Conservation (phyloP, 2,329 filamentous ascomycete genomes). For the Fusarium nygamai region DNA sequence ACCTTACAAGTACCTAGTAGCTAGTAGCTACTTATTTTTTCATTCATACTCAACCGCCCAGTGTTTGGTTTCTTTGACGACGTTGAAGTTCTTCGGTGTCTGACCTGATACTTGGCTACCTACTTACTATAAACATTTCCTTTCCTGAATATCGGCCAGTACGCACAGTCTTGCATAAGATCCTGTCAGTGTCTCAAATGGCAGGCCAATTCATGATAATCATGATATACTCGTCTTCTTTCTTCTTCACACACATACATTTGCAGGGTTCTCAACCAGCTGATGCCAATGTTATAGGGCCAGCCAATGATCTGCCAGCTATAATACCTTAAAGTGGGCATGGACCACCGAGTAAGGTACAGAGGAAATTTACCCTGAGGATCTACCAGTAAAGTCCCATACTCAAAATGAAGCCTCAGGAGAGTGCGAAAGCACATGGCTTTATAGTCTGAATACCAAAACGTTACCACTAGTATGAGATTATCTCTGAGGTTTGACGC, state of each 20-base stretch:
- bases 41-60: background rate
- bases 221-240: background rate
- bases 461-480: background rate
- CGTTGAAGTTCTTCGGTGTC: background rate
- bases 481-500: background rate
- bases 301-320: conserved; percentile 25
- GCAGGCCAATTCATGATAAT: conserved; percentile 11
- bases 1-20: background rate
- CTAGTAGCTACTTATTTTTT: background rate
- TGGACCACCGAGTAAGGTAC: background rate
- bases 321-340: background rate
- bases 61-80: background rate
- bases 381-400: background rate
- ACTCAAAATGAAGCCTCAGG: background rate
- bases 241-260: background rate
- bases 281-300: conserved; percentile 32
- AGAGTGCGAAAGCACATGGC: background rate
- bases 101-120: background rate
- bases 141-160: background rate
- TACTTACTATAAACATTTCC: background rate
- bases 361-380: background rate
- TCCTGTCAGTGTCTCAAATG: background rate
- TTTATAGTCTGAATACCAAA: background rate
- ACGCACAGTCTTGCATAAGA: background rate
- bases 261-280: conserved; percentile 17